Base-by-base conservation (phyloP, 2,329 filamentous ascomycete species). In the Calonectria crousiana region DNA sequence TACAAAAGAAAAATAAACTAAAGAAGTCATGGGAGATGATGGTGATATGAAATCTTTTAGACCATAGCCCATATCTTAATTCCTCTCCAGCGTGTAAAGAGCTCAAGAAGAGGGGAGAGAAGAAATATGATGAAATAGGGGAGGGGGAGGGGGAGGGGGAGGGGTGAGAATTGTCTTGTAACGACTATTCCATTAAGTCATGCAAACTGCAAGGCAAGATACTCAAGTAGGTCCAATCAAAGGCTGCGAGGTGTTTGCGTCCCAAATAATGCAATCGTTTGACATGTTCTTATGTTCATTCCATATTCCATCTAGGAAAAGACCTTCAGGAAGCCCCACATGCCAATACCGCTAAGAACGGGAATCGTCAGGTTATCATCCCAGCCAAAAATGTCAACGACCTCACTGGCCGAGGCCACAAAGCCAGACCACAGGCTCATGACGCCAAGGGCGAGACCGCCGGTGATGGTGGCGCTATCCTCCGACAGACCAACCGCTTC, bases 321-420 rank as follows among this genome's bases (percentile, higher is more conserved):
- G 64, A 95, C 84, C 86, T 94, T 97, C 80, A 98, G 89, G 84
- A 99, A 98, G 0, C 93, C 94, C 93, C 95, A 98, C 75, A 99
- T 92, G 9, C 96, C 96, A 58, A 95, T 86, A 30, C 96, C 95
- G 82, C 95, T 98, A 65, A 99, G 88, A 32, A 98, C 92, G 2
- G 97, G 97, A 84, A 99, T 99, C 65, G 96, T 98, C 80, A 99
- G 88, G 85, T 99, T 99, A 86, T 99, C 97, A 82, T 99, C 97
- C 94, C 95, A 96, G 62, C 95, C 95, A 83, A 95, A 98, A 0
- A 98, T 82, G 85, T 99, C 95, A 58, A 98, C 89, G 20, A 96
- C 94, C 85, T 99, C 97, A 81, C 95, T 98, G 56, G 93, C 92
- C 71, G 95, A 95, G 52, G 95, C 97, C 68, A 96, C 92, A 53